Evolutionary conservation across 164 flowering plant species (phyloP), one percentile per base, ranked within the genome.

Genomic region (Chimonanthus salicifolius): DNA sequence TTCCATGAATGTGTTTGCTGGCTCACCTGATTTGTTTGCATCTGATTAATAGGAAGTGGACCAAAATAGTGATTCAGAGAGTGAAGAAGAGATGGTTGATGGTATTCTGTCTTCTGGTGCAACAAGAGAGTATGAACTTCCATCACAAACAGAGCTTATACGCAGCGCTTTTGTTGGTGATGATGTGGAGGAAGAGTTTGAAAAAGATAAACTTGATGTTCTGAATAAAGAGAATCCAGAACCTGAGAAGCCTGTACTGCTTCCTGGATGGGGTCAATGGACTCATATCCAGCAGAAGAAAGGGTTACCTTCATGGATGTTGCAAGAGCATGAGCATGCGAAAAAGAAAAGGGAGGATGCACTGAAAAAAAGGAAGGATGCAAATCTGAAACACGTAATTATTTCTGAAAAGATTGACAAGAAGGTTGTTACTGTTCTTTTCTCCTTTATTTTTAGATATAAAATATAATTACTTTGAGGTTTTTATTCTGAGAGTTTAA

Each of bases 201-300:
- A 80, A 79, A 87, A 86, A 80, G 89, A 80, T 51, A 95, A 95
- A 78, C 67, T 79, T 74, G 92, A 84, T 64, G 70, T 87, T 51
- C 73, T 95, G 82, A 85, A 93, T 64, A 87, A 88, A 84, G 99
- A 95, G 79, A 86, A 82, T 77, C 96, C 98, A 72, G 90, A 87
- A 80, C 98, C 96, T 70, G 98, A 95, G 79, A 87, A 92, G 75
- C 98, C 96, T n/a, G 69, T 77, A 72, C 68, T 87, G 62, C 82
- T 93, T 72, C 99, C 99, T 75, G 99, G 99, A 4, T 95, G 99
- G 99, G 99, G 99, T 44, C 91, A 93, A 16, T 95, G 99, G 99
- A 88, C 96, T 60, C 64, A 82, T 73, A 70, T 89, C 58, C 97
- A 92, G 80, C 75, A 84, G 74, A 93, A 88, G 86, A 89, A 80